A percentile compares a stretch with the other conserved stretches of the same genome.
phyloP scores from a whole-genome alignment of 2,329 filamentous ascomycete species.

The Fusarium chaquense region DNA sequence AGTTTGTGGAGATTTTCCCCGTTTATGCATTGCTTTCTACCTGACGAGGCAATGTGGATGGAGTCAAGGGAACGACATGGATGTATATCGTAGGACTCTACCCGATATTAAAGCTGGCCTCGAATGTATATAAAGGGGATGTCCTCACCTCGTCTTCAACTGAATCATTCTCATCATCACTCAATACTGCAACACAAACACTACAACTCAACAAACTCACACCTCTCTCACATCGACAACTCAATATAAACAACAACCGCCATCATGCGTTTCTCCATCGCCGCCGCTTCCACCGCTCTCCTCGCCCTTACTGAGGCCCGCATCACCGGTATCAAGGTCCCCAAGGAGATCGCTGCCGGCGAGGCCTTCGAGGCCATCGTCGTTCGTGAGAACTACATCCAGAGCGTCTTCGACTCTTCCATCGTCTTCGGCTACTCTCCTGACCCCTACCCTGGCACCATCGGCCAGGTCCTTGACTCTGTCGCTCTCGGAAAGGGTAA shows the following conservation, averaged over 20 bases:
- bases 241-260: not conserved
- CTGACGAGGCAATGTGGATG: not conserved
- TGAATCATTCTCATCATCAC: not conserved
- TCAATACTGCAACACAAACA: not conserved
- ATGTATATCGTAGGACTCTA: not conserved
- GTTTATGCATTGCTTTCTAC: conserved; percentile 1
- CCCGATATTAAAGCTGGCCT: not conserved
- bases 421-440: conserved; percentile 57
- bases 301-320: conserved; percentile 53
- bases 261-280: conserved; percentile 47
- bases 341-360: conserved; percentile 55
- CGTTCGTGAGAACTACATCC: conserved; percentile 58
- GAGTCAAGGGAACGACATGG: not conserved
- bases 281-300: conserved; percentile 44
- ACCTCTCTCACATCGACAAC: not conserved
- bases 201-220: not conserved
- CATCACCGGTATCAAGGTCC: conserved; percentile 58
- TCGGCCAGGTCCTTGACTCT: conserved; percentile 49
- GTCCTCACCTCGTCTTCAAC: not conserved
- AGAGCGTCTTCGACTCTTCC: conserved; percentile 58
- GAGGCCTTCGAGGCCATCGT: conserved; percentile 55
- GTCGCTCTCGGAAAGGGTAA: conserved; percentile 55
- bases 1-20: not conserved
- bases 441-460: conserved; percentile 43
- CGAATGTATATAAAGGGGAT: conserved; percentile 19